These are phyloP conservation scores for Gnomoniopsis sp. DNA, from an alignment of 2,329 filamentous ascomycete genomes.

Conservation along the genomic window DNA sequence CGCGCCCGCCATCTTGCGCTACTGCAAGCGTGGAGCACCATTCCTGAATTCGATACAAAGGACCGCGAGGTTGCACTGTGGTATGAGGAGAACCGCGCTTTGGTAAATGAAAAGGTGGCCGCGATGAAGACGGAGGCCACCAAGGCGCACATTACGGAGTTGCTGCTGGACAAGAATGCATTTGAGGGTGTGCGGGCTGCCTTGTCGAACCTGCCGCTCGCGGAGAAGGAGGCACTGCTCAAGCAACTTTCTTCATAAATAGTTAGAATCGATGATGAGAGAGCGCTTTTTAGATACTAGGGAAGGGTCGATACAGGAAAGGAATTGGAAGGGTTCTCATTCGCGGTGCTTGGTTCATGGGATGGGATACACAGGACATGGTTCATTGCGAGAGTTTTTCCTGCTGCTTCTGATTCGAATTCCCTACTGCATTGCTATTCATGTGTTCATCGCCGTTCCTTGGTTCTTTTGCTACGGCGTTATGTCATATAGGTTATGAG, in stretches of 20 bases:
- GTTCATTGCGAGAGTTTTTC: not conserved
- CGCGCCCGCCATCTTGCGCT: conserved; percentile 69
- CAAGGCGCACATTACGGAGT: conserved; percentile 22
- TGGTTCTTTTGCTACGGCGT: not conserved
- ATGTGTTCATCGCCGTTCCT: not conserved
- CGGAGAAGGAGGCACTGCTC: conserved; percentile 65
- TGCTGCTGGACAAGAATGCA: conserved; percentile 56
- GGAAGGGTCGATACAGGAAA: not conserved
- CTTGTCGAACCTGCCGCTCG: conserved; percentile 64
- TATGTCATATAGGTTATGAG: not conserved
- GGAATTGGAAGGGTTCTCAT: not conserved
- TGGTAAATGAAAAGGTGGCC: conserved; percentile 80
- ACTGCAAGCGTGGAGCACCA: conserved; percentile 78
- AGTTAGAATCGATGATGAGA: not conserved
- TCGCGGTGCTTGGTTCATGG: not conserved
- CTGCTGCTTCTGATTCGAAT: not conserved
- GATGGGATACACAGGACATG: not conserved
- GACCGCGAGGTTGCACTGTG: conserved; percentile 85
- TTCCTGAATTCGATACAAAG: conserved; percentile 72
- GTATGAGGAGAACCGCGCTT: conserved; percentile 93
- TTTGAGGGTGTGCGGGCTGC: conserved; percentile 68
- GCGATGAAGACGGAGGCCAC: conserved; percentile 67
- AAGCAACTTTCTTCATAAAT: conserved; percentile 18
- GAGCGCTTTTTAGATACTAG: not conserved
- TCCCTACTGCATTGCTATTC: not conserved